Evolutionary conservation across 1,284 basidiomycete genomes (phyloP), one percentile per base, ranked within the genome.

Genomic region (Schizopora paradoxa): DNA sequence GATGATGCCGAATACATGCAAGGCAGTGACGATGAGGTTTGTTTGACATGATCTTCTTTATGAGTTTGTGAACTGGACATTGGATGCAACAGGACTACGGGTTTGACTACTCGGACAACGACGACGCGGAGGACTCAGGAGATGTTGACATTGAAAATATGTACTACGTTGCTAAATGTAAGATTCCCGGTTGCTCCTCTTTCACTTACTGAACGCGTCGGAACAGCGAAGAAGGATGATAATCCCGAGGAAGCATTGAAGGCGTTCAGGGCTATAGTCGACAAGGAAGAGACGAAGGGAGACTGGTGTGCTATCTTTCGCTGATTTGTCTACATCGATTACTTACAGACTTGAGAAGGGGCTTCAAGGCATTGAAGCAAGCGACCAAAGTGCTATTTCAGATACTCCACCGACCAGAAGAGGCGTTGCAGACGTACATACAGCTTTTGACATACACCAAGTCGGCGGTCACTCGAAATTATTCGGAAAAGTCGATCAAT

Each of bases 361-460:
- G 95, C 1, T 99, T 99, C 79, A 99, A 99, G 63, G 90, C 94
- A 5, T 75, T 99, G 46, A 99, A 99, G 60, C 96, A 99, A 59
- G 91, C 89, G 36, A 98, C 94, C 18, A 99, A 99, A 66, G 74
- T 98, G 46, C 80, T 95, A 48, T 99, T 90, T 63, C 76, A 93
- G 38, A 71, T 71, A 8, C 74, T 94, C 28, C 78, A 79, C 50
- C 73, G 86, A 55, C 92, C 92, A 31, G 74, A 78, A 19, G 86
- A 94, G 41, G 95, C 96, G 0, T 70, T 99, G 39, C 69, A 79
- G 59, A 87, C 92, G 4, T 98, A 99, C 62, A 84, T 72, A 6
- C 76, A 86, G 57, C 74, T 99, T 2, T 70, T 98, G 46, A 80
- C 83, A 0, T 99, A 97, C 66, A 98, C 93, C 8, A 94, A 92